Percentiles rank a stretch among this genome's conserved stretches.
These are phyloP conservation scores for Sporisorium graminicola DNA, from an alignment of 1,284 basidiomycete species.

Conservation along the genomic window DNA sequence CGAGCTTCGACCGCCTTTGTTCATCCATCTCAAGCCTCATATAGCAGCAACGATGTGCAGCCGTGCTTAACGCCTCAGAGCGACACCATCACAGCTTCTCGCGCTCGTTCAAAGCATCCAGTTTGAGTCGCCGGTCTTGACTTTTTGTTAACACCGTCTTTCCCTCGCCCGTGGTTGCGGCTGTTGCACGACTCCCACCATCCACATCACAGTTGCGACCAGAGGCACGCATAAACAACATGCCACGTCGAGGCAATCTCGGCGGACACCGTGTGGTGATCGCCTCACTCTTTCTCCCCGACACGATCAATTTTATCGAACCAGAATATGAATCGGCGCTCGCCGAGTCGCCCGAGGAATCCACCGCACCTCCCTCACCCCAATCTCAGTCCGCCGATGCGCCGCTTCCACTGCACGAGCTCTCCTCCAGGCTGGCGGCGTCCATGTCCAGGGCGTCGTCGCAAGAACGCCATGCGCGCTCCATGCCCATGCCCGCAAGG, in stretches of 20 bases:
- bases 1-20: not conserved
- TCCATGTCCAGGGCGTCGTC: constrained; percentile 29
- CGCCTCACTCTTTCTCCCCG: constrained; percentile 64
- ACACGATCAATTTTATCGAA: constrained; percentile 57
- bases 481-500: constrained; percentile 30
- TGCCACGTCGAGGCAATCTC: constrained; percentile 51
- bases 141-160: not conserved
- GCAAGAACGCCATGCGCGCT: constrained; percentile 25
- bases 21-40: not conserved
- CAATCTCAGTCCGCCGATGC: constrained; percentile 25
- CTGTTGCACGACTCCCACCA: not conserved
- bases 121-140: not conserved
- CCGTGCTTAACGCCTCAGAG: not conserved
- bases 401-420: constrained; percentile 54
- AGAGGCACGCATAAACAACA: constrained; percentile 5
- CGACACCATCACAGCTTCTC: not conserved
- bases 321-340: constrained; percentile 43
- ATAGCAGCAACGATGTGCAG: not conserved
- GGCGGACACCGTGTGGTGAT: constrained; percentile 65
- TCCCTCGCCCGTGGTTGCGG: not conserved
- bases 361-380: constrained; percentile 47
- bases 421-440: constrained; percentile 50
- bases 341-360: constrained; percentile 43
- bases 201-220: not conserved
- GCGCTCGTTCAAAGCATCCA: not conserved